Evolutionary conservation across 441 rosid genomes (phyloP), one percentile per base, ranked within the genome.

Genomic region (Sinapis alba): DNA sequence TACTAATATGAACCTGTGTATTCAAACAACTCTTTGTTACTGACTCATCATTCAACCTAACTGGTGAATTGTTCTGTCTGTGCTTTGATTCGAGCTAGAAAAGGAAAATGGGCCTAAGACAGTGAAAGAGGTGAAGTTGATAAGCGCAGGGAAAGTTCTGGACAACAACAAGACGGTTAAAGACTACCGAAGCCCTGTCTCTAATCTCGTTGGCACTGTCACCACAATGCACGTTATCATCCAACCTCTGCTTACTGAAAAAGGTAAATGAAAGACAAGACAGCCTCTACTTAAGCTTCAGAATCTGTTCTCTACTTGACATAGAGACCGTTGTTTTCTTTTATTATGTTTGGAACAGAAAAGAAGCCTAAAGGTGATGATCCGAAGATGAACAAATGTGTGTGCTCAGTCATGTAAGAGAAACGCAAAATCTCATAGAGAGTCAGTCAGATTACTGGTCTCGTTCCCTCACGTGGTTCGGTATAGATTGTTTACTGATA

Each of bases 181-280:
- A 34, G 98, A 91, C 68, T 96, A 97, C 75, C 89, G 78, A 73
- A 93, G 90, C 76, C 96, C 98, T 3, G 84, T 96, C 26, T 87
- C 90, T 69, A 94, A 88, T 79, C 81, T 88, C 45, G 94, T 93
- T 19, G 96, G 95, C 24, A 92, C 92, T 62, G 93, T 96, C 71
- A 93, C 93, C 68, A 96, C 99, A 54, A 96, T 96, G 97, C 99
- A 93, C 50, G 98, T 96, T 18, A 86, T 96, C 77, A 89, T 96
- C 84, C 98, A 96, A 82, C 95, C 94, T 54, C 90, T 93, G 13
- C 21, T 91, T 18, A 12, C 41, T 13, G 97, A 88, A 32, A 93
- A 88, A 87, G 98, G 98, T 96, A 34, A 78, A 36, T 23, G 2
- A 65, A 64, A 63, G 56, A 70, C 23, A 53, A 56, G 21, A 58